Conservation (phyloP, 805 yeast species). For the Myxozyma melibiosi region DNA sequence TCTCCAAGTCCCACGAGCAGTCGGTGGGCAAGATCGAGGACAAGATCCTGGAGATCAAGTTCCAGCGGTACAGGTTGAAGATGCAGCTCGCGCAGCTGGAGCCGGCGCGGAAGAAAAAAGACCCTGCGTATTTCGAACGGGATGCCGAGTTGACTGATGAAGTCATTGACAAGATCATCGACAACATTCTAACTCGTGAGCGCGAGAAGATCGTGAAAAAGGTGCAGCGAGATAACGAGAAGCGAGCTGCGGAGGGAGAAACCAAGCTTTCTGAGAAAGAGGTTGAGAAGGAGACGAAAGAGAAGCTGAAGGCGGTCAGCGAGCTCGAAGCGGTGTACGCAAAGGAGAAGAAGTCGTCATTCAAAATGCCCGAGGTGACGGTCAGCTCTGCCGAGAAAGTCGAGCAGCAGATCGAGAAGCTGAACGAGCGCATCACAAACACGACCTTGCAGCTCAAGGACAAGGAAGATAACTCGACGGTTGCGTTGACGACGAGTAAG, state of each 20-base stretch:
- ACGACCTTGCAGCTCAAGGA: slow-evolving; percentile 79
- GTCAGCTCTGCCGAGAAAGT: slow-evolving; percentile 64
- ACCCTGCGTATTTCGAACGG: slow-evolving; percentile 65
- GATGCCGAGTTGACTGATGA: slow-evolving; percentile 67
- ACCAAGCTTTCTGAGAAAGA: slow-evolving; percentile 45
- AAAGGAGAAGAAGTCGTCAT: slow-evolving; percentile 57
- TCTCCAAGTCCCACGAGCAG: slow-evolving; percentile 79
- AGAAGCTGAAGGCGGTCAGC: slow-evolving; percentile 58
- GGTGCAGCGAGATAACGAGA: slow-evolving; percentile 77
- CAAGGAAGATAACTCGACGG: slow-evolving; percentile 91
- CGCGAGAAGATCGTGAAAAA: slow-evolving; percentile 64
- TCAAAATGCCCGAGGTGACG: slow-evolving; percentile 56
- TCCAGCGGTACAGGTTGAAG: slow-evolving; percentile 80
- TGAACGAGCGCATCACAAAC: slow-evolving; percentile 69
- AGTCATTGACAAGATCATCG: slow-evolving; percentile 61
- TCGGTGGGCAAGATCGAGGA: slow-evolving; percentile 79
- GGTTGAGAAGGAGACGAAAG: slow-evolving; percentile 57
- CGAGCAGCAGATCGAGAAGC: slow-evolving; percentile 65
- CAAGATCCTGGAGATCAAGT: slow-evolving; percentile 73
- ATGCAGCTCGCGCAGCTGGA: slow-evolving; percentile 71
- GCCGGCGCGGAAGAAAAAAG: slow-evolving; percentile 51
- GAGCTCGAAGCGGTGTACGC: slow-evolving; percentile 50
- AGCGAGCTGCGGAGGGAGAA: slow-evolving; percentile 54
- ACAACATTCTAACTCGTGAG: slow-evolving; percentile 60
- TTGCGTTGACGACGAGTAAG: slow-evolving; percentile 89